A percentile compares a stretch with the other conserved stretches of the same genome.
These are phyloP conservation scores for Neopestalotiopsis sp. DNA, from an alignment of 2,329 filamentous ascomycete genomes.

Conservation along the genomic window DNA sequence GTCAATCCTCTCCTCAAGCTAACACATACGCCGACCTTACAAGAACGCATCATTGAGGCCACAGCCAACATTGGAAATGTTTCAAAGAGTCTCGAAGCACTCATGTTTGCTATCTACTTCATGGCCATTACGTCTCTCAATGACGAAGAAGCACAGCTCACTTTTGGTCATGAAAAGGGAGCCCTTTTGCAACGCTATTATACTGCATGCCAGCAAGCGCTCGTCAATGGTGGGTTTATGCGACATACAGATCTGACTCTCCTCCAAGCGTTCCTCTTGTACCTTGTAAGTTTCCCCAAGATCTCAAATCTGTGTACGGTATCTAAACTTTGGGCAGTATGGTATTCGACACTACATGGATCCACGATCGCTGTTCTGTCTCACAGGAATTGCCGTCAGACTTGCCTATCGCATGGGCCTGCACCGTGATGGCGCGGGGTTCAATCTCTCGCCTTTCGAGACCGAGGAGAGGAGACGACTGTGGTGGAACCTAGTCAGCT, in stretches of 20 bases:
- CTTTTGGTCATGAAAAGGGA: constrained; percentile 58
- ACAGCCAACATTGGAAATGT: constrained; percentile 59
- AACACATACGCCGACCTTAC: constrained; percentile 69
- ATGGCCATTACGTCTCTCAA: constrained; percentile 63
- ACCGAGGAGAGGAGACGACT: constrained; percentile 73
- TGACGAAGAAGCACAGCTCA: constrained; percentile 55
- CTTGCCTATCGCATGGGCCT: constrained; percentile 72
- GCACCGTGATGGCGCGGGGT: constrained; percentile 65
- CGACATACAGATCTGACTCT: constrained; percentile 67
- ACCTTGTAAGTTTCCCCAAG: constrained; percentile 55
- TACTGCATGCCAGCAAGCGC: constrained; percentile 64
- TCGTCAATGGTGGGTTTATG: constrained; percentile 71
- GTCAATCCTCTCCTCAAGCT: constrained; percentile 73
- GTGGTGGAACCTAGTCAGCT: constrained; percentile 74
- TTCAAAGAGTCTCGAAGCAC: constrained; percentile 62
- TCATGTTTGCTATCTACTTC: constrained; percentile 71
- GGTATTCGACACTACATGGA: constrained; percentile 63
- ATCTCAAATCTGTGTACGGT: background rate
- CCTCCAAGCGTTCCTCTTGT: constrained; percentile 71
- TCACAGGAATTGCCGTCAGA: constrained; percentile 69
- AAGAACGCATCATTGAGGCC: constrained; percentile 68
- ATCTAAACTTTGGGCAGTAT: constrained; percentile 47
- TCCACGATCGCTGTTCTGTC: constrained; percentile 63
- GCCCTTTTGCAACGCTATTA: constrained; percentile 59
- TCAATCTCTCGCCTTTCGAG: constrained; percentile 60